Base-by-base conservation (phyloP, 805 yeast genomes). In the Komagataella pseudopastoris region DNA sequence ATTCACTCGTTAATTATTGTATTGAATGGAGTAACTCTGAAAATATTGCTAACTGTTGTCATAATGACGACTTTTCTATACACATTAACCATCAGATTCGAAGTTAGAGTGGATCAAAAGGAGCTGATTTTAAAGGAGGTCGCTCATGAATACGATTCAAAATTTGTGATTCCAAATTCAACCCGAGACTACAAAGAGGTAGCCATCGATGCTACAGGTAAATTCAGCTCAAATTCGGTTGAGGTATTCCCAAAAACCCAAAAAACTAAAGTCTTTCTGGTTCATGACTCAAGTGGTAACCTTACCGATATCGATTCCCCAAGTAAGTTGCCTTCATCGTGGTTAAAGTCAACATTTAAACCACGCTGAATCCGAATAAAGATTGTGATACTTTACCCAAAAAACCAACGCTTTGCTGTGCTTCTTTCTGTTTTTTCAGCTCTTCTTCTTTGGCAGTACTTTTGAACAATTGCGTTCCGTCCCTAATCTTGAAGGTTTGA, bases 141-240 rank as follows among this genome's bases (percentile, higher is more conserved):
- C 55, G 68, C 81, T 53, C 74, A 73, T 44, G 93, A 86, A 58
- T 80, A 80, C 58, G 75, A 81, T 56, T 63, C 71, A 30, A 85
- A 85, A 60, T 77, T 72, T 55, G 83, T 83, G 16, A 73, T 73
- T 43, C 89, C 88, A 2, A 72, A 74, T 50, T 65, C 77, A 2
- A 70, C 78, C 6, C 71, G 72, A 8, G 63, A 69, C 48, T 71
- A 72, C 48, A 76, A 80, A 56, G 88, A 85, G 56, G 88, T 76
- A 5, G 70, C 76, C 20, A 70, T 83, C 5, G 85, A 80, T 63
- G 81, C 85, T 2, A 77, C 83, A 46, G 57, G 56, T 30, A 50
- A 46, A 12, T 43, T 46, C 17, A 23, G 45, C 8, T 49, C 51
- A 20, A 60, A 61, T 2, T 54, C 55, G 10, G 61, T 60, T 10